Percentiles rank a stretch among this genome's conserved stretches.
Evolutionary conservation across 805 yeast species (phyloP).

Genomic region (Zygotorulaspora sp.): DNA sequence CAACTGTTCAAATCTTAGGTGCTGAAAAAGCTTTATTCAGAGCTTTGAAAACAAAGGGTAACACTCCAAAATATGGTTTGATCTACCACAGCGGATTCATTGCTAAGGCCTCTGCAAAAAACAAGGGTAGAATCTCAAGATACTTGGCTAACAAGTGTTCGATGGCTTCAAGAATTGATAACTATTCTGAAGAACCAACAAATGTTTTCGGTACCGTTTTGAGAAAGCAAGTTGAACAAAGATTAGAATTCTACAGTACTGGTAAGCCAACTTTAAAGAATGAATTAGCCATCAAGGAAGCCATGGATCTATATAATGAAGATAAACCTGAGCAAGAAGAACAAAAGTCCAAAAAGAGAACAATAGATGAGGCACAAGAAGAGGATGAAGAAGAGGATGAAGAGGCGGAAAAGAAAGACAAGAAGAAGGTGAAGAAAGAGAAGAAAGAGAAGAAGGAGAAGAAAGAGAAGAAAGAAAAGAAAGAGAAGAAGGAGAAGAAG

Average conservation of each 20-base stretch:
- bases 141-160: conserved; percentile 98
- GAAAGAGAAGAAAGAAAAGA: conserved; percentile 43
- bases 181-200: conserved; percentile 91
- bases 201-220: conserved; percentile 84
- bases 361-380: conserved; percentile 28
- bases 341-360: conserved; percentile 29
- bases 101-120: conserved; percentile 90
- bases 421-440: conserved; percentile 47
- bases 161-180: conserved; percentile 97
- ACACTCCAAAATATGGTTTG: conserved; percentile 94
- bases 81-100: conserved; percentile 93
- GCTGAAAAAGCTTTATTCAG: conserved; percentile 96
- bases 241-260: conserved; percentile 91
- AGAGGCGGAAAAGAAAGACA: conserved; percentile 49
- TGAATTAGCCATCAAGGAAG: conserved; percentile 88
- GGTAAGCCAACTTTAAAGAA: conserved; percentile 97
- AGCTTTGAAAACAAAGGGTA: conserved; percentile 93
- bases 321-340: conserved; percentile 44
- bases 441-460: conserved; percentile 49
- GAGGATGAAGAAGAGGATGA: conserved; percentile 45
- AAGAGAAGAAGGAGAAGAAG: conserved; percentile 39
- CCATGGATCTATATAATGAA: conserved; percentile 59
- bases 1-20: conserved; percentile 96
- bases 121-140: conserved; percentile 98
- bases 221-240: conserved; percentile 96